These are phyloP conservation scores for Phytopythium mirpurense DNA, from an alignment of 352 stramenopile species.

Conservation along the genomic window DNA sequence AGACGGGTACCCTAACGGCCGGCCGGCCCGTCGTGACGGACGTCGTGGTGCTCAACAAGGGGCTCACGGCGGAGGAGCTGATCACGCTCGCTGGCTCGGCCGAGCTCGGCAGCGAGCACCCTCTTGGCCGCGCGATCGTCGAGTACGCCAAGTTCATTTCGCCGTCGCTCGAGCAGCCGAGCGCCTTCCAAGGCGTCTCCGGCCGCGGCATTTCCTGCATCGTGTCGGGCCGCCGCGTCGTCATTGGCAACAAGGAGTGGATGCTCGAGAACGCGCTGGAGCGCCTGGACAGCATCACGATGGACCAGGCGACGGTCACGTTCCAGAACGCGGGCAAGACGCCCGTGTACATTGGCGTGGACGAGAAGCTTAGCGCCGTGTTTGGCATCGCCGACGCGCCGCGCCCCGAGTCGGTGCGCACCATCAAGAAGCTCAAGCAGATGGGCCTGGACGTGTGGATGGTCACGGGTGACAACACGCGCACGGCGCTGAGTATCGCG, in stretches of 20 bases:
- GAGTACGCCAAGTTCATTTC: slow-evolving; percentile 87
- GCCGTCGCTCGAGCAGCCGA: slow-evolving; percentile 63
- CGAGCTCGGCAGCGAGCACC: slow-evolving; percentile 93
- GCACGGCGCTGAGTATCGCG: slow-evolving; percentile 93
- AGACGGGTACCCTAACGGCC: slow-evolving; percentile 98
- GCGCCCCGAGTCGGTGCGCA: slow-evolving; percentile 89
- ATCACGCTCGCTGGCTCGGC: slow-evolving; percentile 88
- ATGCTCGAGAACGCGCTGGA: slow-evolving; percentile 75
- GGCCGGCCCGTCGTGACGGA: slow-evolving; percentile 88
- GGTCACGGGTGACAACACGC: slow-evolving; percentile 98
- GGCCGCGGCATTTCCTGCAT: slow-evolving; percentile 82
- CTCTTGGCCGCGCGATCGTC: slow-evolving; percentile 92
- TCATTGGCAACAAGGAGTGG: slow-evolving; percentile 92
- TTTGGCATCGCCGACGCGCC: slow-evolving; percentile 84
- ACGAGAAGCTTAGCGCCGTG: slow-evolving; percentile 64
- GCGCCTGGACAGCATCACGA: slow-evolving; percentile 63
- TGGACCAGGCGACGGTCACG: slow-evolving; percentile 66
- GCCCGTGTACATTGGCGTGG: slow-evolving; percentile 92
- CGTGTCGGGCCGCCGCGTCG: slow-evolving; percentile 68
- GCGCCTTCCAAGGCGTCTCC: slow-evolving; percentile 81
- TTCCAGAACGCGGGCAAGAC: slow-evolving; percentile 93
- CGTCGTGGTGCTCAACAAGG: slow-evolving; percentile 76
- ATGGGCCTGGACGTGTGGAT: slow-evolving; percentile 96
- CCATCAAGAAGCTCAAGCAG: slow-evolving; percentile 87
- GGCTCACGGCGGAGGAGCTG: slow-evolving; percentile 72